Conservation (phyloP, 1,284 basidiomycete species). For the Moesziomyces parantarcticus region DNA sequence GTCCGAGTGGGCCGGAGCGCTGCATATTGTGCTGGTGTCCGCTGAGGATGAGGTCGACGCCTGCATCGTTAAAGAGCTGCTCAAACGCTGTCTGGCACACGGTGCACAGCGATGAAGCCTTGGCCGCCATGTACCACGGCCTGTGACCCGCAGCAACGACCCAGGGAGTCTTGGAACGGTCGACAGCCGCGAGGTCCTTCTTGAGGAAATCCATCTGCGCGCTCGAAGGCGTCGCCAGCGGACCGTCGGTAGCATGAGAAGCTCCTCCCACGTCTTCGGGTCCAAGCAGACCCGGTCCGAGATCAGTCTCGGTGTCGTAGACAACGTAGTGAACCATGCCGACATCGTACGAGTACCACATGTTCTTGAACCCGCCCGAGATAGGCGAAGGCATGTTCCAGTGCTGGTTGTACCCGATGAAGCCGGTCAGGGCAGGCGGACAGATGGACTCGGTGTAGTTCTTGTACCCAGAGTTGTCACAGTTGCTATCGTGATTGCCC, state of each 20-base stretch:
- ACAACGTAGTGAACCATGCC: slow-evolving; percentile 43
- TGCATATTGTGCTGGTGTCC: slow-evolving; percentile 68
- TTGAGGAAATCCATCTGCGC: slow-evolving; percentile 45
- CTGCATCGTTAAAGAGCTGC: slow-evolving; percentile 58
- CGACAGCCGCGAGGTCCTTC: slow-evolving; percentile 64
- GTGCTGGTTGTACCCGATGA: slow-evolving; percentile 31
- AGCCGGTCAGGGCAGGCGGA: slow-evolving; percentile 39
- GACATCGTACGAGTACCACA: slow-evolving; percentile 40
- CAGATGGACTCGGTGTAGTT: slow-evolving; percentile 27
- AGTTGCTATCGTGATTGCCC: slow-evolving; percentile 52
- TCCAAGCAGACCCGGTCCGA: slow-evolving; percentile 16
- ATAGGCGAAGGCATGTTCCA: slow-evolving; percentile 35
- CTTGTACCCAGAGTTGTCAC: slow-evolving; percentile 32
- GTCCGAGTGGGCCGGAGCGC: slow-evolving; percentile 54
- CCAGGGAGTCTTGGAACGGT: slow-evolving; percentile 68
- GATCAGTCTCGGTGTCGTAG: slow-evolving; percentile 48
- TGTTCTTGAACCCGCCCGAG: slow-evolving; percentile 15
- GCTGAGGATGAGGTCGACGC: slow-evolving; percentile 61
- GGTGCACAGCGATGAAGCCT: slow-evolving; percentile 32
- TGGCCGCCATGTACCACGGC: slow-evolving; percentile 51
- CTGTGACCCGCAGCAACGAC: slow-evolving; percentile 67
- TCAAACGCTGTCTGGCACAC: slow-evolving; percentile 66
- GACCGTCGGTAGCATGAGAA: slow-evolving; percentile 14
- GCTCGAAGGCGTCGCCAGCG: neutral
- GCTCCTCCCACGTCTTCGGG: slow-evolving; percentile 42